Evolutionary conservation across 2,329 filamentous ascomycete genomes (phyloP).

Genomic region (Neocatenulostroma microsporum): DNA sequence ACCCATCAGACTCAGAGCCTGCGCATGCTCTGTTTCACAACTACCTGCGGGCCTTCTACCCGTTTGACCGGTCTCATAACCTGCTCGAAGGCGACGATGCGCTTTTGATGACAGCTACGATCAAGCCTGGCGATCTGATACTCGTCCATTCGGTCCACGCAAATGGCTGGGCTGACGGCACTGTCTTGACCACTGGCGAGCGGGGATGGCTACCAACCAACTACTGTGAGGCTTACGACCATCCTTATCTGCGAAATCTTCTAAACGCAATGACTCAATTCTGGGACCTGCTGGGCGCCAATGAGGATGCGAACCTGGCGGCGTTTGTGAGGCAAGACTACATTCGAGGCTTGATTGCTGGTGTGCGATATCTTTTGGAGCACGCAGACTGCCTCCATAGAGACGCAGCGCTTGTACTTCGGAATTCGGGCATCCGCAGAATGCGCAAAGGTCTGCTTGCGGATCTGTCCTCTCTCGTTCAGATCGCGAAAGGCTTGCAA

Average conservation of each 20-base stretch:
- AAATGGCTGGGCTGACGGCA: slow-evolving; percentile 98
- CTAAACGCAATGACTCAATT: slow-evolving; percentile 82
- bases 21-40: slow-evolving; percentile 70
- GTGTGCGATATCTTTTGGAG: slow-evolving; percentile 83
- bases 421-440: slow-evolving; percentile 66
- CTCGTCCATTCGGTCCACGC: slow-evolving; percentile 94
- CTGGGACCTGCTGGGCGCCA: slow-evolving; percentile 76
- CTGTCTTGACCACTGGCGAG: slow-evolving; percentile 72
- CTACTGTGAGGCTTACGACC: slow-evolving; percentile 93
- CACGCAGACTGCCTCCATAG: slow-evolving; percentile 78
- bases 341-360: slow-evolving; percentile 87
- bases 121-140: slow-evolving; percentile 86
- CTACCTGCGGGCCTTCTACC: slow-evolving; percentile 89
- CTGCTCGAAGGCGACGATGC: slow-evolving; percentile 64
- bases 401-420: slow-evolving; percentile 66
- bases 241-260: slow-evolving; percentile 74
- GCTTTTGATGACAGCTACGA: slow-evolving; percentile 63
- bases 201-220: slow-evolving; percentile 96
- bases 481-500: slow-evolving; percentile 77
- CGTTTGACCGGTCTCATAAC: slow-evolving; percentile 73
- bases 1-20: not conserved
- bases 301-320: slow-evolving; percentile 58
- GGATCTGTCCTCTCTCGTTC: slow-evolving; percentile 82
- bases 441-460: slow-evolving; percentile 82
- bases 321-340: slow-evolving; percentile 89